phyloP scores from a whole-genome alignment of 2,329 filamentous ascomycete species.

The Pseudogymnoascus sp. region DNA sequence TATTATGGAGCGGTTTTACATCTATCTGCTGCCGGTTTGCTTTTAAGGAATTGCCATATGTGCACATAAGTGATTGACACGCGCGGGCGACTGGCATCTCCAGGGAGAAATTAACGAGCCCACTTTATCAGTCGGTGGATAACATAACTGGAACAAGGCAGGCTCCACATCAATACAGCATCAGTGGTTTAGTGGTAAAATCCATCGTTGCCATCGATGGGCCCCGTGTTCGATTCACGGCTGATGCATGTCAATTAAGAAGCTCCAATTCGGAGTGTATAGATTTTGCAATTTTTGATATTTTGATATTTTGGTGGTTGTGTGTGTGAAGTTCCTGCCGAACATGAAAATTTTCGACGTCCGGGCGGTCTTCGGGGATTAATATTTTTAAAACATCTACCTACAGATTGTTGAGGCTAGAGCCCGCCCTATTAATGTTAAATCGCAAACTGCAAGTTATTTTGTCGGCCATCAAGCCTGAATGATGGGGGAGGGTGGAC shows the following conservation, averaged over 20 bases:
- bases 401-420: not conserved
- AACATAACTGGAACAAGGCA: not conserved
- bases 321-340: not conserved
- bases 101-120: not conserved
- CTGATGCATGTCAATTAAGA: not conserved
- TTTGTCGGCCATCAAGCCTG: not conserved
- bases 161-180: not conserved
- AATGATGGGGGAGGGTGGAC: not conserved
- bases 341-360: not conserved
- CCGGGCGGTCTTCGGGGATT: not conserved
- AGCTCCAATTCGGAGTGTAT: not conserved
- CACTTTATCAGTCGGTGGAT: not conserved
- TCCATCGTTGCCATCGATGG: constrained; percentile 31
- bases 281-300: not conserved
- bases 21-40: no score
- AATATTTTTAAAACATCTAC: not conserved
- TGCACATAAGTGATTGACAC: not conserved
- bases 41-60: no score
- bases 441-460: not conserved
- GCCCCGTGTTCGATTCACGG: constrained; percentile 29
- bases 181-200: constrained; percentile 16
- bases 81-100: not conserved
- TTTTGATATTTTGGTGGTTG: not conserved
- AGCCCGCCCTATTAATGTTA: not conserved
- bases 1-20: not conserved